Evolutionary conservation across 257 asterid genomes (phyloP).

Genomic region (Penstemon davidsonii): DNA sequence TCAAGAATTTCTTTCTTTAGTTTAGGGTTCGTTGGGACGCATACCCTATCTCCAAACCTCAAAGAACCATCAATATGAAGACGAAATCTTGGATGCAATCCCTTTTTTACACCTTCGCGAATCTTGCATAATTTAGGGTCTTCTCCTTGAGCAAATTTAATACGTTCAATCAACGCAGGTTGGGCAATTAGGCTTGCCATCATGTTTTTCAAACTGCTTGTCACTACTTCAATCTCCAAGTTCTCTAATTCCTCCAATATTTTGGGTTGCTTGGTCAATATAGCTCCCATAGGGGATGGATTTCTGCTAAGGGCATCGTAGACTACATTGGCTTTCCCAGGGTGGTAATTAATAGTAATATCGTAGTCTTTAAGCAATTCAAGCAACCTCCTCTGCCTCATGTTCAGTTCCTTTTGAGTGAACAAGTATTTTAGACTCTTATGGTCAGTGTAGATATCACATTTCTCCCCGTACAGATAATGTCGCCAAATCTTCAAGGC

Average conservation of each 20-base stretch:
- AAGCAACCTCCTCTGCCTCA: slow-evolving; percentile 2
- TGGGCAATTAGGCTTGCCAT: neutral
- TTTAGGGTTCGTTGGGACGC: neutral
- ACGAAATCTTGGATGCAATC: neutral
- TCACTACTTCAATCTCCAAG: neutral
- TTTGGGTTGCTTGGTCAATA: neutral
- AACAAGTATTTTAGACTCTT: neutral
- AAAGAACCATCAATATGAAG: neutral
- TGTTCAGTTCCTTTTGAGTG: neutral
- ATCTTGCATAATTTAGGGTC: neutral
- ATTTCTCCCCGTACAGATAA: neutral
- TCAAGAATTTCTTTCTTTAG: neutral
- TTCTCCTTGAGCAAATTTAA: neutral
- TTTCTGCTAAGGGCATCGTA: neutral
- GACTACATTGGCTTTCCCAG: neutral
- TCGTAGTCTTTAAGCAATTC: neutral
- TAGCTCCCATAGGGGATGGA: neutral
- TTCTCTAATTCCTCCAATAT: neutral
- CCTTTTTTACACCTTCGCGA: neutral
- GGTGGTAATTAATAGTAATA: neutral
- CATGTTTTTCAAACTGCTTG: neutral
- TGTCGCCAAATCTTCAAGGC: neutral
- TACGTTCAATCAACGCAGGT: neutral
- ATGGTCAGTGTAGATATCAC: neutral
- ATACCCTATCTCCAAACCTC: neutral